Conservation (phyloP, 108 stramenopile species). For the Cylindrotheca closterium region DNA sequence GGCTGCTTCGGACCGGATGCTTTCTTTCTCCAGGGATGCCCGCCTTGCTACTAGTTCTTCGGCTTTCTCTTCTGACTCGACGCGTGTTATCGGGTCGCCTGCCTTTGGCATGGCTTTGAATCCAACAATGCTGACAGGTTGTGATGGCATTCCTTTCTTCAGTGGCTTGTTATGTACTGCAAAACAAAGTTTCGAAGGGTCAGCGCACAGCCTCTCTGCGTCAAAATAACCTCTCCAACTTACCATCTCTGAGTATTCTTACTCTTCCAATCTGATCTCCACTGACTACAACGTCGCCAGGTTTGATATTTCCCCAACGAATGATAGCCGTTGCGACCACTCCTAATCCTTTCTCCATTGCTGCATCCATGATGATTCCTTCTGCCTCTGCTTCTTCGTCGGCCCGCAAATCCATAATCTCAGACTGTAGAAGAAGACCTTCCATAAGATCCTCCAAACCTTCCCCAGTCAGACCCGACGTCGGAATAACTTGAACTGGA, state of each 20-base stretch:
- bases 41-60: conserved; percentile 61
- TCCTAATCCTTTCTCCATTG: conserved; percentile 80
- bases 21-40: conserved; percentile 4
- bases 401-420: conserved; percentile 85
- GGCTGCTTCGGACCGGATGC: conserved; percentile 14
- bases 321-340: conserved; percentile 82
- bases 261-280: conserved; percentile 68
- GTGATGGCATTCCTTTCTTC: conserved; percentile 66
- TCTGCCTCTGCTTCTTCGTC: conserved; percentile 76
- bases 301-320: conserved; percentile 71
- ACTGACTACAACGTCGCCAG: conserved; percentile 76
- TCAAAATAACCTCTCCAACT: conserved; percentile 16
- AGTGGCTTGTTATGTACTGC: conserved; percentile 54
- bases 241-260: conserved; percentile 74
- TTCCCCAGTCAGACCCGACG: conserved; percentile 84
- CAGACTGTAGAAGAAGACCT: conserved; percentile 75
- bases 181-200: background rate
- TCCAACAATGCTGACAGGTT: conserved; percentile 82
- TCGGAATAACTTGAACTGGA: conserved; percentile 83
- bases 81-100: conserved; percentile 77
- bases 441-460: conserved; percentile 91
- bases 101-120: conserved; percentile 82
- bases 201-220: background rate
- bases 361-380: conserved; percentile 78
- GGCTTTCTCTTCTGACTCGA: conserved; percentile 67